Percentiles rank a stretch among this genome's conserved stretches.
Conservation (phyloP, 2,329 filamentous ascomycete genomes). For the Pseudonectria foliicola region DNA sequence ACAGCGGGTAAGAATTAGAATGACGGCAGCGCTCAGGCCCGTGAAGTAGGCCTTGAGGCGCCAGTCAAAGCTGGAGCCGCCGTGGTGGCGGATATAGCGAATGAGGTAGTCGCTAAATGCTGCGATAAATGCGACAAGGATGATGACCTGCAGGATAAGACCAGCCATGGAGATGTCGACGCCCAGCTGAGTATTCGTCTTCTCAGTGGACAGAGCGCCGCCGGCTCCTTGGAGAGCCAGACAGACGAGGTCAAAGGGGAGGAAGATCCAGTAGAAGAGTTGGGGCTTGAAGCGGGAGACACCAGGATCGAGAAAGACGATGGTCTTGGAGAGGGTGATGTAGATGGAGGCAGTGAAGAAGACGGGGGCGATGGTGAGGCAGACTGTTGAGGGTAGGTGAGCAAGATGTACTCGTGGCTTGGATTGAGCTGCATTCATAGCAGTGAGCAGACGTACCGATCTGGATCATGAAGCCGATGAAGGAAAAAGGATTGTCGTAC, state of each 20-base stretch:
- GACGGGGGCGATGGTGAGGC: slow-evolving; percentile 44
- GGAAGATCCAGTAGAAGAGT: slow-evolving; percentile 42
- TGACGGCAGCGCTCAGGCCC: slow-evolving; percentile 46
- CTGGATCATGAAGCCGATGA: slow-evolving; percentile 58
- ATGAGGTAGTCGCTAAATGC: slow-evolving; percentile 44
- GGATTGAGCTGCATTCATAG: too few species aligned
- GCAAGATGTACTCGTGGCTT: too few species aligned
- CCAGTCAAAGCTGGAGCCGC: slow-evolving; percentile 17
- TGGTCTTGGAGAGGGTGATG: slow-evolving; percentile 46
- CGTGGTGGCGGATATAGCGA: slow-evolving; percentile 30
- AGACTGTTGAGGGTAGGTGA: slow-evolving; percentile 31
- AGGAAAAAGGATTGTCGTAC: slow-evolving; percentile 50
- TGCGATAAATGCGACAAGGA: slow-evolving; percentile 44
- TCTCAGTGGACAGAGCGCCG: slow-evolving; percentile 43
- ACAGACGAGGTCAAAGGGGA: slow-evolving; percentile 49
- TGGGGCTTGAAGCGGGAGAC: slow-evolving; percentile 37
- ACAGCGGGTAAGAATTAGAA: slow-evolving; percentile 56
- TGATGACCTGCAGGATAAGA: slow-evolving; percentile 51
- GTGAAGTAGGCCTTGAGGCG: slow-evolving; percentile 39
- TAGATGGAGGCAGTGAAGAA: slow-evolving; percentile 58
- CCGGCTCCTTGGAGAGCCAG: slow-evolving; percentile 51
- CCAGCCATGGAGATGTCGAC: slow-evolving; percentile 40
- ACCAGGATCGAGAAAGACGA: slow-evolving; percentile 32
- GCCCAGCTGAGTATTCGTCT: slow-evolving; percentile 31
- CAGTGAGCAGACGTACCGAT: slow-evolving; percentile 37